A percentile compares a stretch with the other conserved stretches of the same genome.
Conservation (phyloP, 306 rosid species). For the Abrus precatorius region DNA sequence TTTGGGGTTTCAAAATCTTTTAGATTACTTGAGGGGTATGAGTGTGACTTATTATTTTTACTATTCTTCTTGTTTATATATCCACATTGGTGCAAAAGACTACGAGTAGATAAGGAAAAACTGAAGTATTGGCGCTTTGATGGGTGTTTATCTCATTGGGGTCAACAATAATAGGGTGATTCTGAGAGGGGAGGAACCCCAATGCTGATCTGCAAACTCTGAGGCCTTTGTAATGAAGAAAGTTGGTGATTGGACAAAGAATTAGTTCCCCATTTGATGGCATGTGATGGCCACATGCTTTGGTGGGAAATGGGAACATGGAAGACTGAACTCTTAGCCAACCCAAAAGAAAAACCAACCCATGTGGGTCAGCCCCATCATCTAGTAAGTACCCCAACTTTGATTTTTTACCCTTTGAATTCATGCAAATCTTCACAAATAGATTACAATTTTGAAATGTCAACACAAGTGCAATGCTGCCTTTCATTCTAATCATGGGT, state of each 20-base stretch:
- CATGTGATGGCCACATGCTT: slow-evolving; percentile 68
- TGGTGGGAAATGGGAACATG: slow-evolving; percentile 60
- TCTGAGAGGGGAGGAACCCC: slow-evolving; percentile 38
- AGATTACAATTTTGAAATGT: slow-evolving; percentile 15
- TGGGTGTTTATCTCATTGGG: slow-evolving; percentile 41
- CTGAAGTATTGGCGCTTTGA: background rate
- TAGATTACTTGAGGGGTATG: too few species aligned
- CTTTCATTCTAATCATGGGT: slow-evolving; percentile 57
- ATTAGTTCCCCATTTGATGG: slow-evolving; percentile 43
- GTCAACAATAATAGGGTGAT: slow-evolving; percentile 37
- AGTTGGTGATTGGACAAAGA: slow-evolving; percentile 30
- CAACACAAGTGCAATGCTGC: slow-evolving; percentile 41
- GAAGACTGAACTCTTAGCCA: slow-evolving; percentile 51
- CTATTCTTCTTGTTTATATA: too few species aligned
- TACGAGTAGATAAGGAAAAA: slow-evolving; percentile 16
- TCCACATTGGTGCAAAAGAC: too few species aligned
- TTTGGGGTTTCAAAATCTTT: too few species aligned
- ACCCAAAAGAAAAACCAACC: slow-evolving; percentile 47
- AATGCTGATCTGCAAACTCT: slow-evolving; percentile 46
- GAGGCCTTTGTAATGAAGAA: slow-evolving; percentile 37
- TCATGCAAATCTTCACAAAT: background rate
- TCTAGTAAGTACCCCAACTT: slow-evolving; percentile 29
- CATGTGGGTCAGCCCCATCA: slow-evolving; percentile 48
- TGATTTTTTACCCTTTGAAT: slow-evolving; percentile 15
- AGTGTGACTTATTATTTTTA: too few species aligned